phyloP scores from a whole-genome alignment of 352 stramenopile genomes.

The Pelagophyceae sp. region DNA sequence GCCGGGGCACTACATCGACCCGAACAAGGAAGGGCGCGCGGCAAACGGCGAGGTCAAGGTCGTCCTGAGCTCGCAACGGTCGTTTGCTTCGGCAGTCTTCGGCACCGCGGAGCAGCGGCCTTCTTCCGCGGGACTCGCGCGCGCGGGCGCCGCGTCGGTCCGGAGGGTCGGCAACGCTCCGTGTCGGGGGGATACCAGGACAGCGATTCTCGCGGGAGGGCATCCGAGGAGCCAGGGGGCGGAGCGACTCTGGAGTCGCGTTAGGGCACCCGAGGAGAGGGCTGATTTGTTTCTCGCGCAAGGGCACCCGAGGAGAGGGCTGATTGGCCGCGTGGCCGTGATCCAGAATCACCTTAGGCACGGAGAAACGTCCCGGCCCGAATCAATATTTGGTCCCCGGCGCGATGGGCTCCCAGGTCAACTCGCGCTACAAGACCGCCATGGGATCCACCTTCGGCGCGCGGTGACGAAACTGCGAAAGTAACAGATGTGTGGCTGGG shows the following conservation, averaged over 20 bases:
- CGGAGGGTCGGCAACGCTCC: no score
- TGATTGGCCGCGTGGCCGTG: no score
- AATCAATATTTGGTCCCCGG: not conserved
- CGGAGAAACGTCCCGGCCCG: not conserved
- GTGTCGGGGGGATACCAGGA: no score
- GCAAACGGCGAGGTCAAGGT: slow-evolving; percentile 2
- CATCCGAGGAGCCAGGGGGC: no score
- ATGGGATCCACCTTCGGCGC: slow-evolving; percentile 1
- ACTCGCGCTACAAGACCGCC: not conserved
- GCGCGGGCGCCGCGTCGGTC: no score
- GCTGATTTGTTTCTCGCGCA: no score
- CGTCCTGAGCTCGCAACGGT: not conserved
- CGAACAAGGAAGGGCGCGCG: not conserved
- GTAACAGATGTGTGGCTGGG: no score
- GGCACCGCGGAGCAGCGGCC: not conserved
- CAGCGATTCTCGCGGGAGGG: no score
- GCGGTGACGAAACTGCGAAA: not conserved
- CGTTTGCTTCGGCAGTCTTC: not conserved
- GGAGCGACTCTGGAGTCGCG: no score
- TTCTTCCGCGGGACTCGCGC: not conserved
- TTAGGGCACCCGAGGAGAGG: no score
- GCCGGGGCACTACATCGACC: slow-evolving; percentile 19
- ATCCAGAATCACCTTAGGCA: no score
- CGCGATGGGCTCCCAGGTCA: not conserved
- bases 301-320: no score